Conservation (phyloP, 805 yeast genomes). For the Isabelozyma heimii region DNA sequence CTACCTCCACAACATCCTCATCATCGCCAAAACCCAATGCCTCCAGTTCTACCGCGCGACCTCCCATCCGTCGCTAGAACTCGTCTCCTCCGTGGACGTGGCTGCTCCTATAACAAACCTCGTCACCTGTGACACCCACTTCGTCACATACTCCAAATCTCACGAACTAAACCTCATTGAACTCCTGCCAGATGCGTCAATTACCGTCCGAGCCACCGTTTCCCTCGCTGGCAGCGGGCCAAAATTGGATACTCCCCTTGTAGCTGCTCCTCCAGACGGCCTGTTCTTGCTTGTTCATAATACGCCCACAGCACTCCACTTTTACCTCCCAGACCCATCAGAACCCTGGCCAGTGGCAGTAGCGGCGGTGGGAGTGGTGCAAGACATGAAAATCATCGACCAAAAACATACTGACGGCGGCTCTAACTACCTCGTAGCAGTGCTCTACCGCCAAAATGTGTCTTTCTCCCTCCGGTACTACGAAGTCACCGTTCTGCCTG, state of each 20-base stretch:
- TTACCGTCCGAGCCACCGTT: background rate
- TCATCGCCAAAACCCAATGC: background rate
- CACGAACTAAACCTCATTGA: background rate
- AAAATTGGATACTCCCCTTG: background rate
- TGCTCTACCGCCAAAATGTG: conserved; percentile 33
- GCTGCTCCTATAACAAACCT: background rate
- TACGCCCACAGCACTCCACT: background rate
- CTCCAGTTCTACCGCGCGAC: background rate
- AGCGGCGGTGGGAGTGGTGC: conserved; percentile 8
- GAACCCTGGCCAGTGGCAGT: background rate
- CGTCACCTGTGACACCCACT: background rate
- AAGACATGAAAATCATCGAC: conserved; percentile 9
- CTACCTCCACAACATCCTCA: background rate
- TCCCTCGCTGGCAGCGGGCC: background rate
- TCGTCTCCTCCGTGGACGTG: background rate
- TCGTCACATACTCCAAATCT: background rate
- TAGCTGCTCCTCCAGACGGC: background rate
- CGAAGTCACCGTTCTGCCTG: conserved; percentile 7
- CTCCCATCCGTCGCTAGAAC: background rate
- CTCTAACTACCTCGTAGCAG: conserved; percentile 14
- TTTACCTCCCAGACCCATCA: background rate
- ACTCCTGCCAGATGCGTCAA: background rate
- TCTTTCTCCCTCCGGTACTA: conserved; percentile 30
- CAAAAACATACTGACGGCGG: conserved; percentile 1
- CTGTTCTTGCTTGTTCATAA: background rate